These are phyloP conservation scores for Punctularia strigosozonata DNA, from an alignment of 768 basidiomycete species.

Conservation along the genomic window DNA sequence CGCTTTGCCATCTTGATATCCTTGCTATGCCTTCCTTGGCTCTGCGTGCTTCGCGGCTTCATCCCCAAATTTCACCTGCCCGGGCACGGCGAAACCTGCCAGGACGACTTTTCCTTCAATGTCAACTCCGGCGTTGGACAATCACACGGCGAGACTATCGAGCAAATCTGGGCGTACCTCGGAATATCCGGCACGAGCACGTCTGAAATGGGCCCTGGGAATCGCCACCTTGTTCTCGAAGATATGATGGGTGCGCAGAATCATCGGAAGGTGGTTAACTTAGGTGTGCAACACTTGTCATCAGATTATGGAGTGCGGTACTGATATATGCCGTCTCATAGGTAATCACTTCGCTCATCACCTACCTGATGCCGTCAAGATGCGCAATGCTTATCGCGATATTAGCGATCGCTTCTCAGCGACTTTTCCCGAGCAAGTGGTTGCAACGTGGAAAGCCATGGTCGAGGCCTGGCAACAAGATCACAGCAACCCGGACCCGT, in stretches of 20 bases:
- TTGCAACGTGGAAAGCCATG: not conserved
- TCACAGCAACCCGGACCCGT: not conserved
- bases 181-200: constrained; percentile 3
- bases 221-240: not conserved
- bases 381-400: not conserved
- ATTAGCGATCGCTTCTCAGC: not conserved
- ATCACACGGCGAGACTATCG: constrained; percentile 8
- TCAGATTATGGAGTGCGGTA: constrained; percentile 4
- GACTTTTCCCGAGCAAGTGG: not conserved
- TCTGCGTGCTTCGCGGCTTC: too few species aligned
- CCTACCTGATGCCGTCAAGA: not conserved
- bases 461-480: not conserved
- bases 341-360: constrained; percentile 2
- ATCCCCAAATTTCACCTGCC: constrained; percentile 9
- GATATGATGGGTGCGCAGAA: too few species aligned
- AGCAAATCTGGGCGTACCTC: constrained; percentile 5
- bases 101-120: constrained; percentile 7
- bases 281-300: too few species aligned
- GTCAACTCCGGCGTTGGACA: constrained; percentile 3
- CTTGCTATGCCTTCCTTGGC: too few species aligned
- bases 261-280: too few species aligned
- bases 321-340: not conserved
- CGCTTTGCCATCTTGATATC: too few species aligned
- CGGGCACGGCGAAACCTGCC: constrained; percentile 6
- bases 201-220: not conserved